These are phyloP conservation scores for Penicillium coffeae DNA, from an alignment of 495 filamentous ascomycete species.

Conservation along the genomic window DNA sequence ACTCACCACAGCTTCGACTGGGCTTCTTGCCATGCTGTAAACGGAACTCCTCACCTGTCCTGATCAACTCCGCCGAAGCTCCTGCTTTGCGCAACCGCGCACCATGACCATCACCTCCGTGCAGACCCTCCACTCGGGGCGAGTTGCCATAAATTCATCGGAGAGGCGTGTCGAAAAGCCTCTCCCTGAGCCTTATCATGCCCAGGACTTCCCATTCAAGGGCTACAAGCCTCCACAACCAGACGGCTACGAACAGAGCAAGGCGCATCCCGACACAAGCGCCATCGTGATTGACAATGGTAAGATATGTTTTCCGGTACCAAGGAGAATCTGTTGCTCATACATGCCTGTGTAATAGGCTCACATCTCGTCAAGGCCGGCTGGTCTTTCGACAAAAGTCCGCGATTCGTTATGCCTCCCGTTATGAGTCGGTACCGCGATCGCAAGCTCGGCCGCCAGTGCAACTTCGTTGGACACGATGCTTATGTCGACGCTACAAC, in stretches of 20 bases:
- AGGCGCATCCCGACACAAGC: conserved; percentile 48
- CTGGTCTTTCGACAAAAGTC: conserved; percentile 83
- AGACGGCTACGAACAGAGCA: conserved; percentile 63
- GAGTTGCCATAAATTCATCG: conserved; percentile 25
- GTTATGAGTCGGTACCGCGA: conserved; percentile 93
- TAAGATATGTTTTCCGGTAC: conserved; percentile 33
- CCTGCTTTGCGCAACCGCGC: conserved; percentile 24
- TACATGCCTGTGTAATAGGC: conserved; percentile 51
- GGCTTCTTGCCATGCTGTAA: conserved; percentile 35
- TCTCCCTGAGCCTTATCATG: conserved; percentile 46
- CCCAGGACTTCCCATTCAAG: conserved; percentile 75
- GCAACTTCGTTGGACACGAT: conserved; percentile 86
- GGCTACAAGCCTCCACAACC: conserved; percentile 63
- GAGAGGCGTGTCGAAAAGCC: conserved; percentile 44
- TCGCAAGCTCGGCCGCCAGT: conserved; percentile 82
- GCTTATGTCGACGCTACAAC: conserved; percentile 92
- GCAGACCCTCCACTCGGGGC: conserved; percentile 37
- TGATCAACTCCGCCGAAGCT: conserved; percentile 24
- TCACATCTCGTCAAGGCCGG: conserved; percentile 86
- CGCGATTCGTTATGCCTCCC: conserved; percentile 75
- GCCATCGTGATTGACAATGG: conserved; percentile 99
- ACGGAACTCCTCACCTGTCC: conserved; percentile 3
- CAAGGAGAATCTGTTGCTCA: too few relatives aligned
- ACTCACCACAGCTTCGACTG: neutral
- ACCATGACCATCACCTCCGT: conserved; percentile 50